Evolutionary conservation across 2,329 filamentous ascomycete genomes (phyloP).

Genomic region (Ascocoryne sarcoides): DNA sequence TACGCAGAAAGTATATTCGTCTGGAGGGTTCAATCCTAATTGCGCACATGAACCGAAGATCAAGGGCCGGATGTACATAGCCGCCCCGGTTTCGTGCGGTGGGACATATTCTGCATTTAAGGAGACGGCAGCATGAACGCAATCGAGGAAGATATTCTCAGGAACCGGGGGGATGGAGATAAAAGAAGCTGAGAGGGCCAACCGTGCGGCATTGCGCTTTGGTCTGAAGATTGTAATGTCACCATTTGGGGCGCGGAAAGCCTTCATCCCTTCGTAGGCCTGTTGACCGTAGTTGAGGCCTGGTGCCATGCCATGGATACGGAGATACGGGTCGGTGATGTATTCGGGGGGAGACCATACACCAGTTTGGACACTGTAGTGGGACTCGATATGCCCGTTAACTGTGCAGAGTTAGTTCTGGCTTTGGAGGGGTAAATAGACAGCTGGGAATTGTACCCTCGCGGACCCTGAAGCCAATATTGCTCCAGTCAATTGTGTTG

Average conservation of each 20-base stretch:
- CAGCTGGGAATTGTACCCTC: conserved; percentile 51
- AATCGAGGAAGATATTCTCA: conserved; percentile 63
- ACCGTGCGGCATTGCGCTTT: conserved; percentile 70
- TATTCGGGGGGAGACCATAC: conserved; percentile 74
- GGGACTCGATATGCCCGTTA: conserved; percentile 87
- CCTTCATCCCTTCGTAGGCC: conserved; percentile 97
- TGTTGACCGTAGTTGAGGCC: conserved; percentile 96
- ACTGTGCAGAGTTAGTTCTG: conserved; percentile 41
- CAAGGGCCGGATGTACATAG: conserved; percentile 86
- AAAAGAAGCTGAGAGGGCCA: conserved; percentile 77
- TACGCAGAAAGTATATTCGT: conserved; percentile 86
- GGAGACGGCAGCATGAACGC: conserved; percentile 71
- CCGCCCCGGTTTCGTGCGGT: conserved; percentile 77
- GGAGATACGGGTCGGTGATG: conserved; percentile 73
- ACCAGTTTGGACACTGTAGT: conserved; percentile 65
- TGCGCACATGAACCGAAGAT: conserved; percentile 84
- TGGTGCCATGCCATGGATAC: conserved; percentile 90
- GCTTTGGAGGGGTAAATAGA: not conserved
- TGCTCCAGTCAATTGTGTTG: conserved; percentile 80
- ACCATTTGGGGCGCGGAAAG: conserved; percentile 70
- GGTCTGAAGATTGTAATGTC: conserved; percentile 83
- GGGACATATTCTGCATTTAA: conserved; percentile 89
- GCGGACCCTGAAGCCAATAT: conserved; percentile 85
- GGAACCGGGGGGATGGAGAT: conserved; percentile 79
- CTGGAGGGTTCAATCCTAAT: conserved; percentile 75